Evolutionary conservation across 2,329 filamentous ascomycete genomes (phyloP).

Genomic region (Penicillium verrucosum): DNA sequence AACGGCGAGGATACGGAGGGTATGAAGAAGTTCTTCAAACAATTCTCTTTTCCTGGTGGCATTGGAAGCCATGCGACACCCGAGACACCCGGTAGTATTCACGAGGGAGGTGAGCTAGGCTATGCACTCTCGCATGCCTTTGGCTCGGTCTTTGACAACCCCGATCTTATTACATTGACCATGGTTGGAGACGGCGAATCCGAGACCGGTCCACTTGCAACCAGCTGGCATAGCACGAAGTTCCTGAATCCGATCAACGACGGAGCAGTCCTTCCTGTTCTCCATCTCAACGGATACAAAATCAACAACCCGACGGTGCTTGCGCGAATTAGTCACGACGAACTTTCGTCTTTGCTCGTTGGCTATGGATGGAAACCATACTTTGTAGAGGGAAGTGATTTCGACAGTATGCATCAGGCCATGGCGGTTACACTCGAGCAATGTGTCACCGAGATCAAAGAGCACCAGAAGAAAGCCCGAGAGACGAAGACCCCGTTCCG

Average conservation of each 20-base stretch:
- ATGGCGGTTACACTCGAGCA: conserved; percentile 75
- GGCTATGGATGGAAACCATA: conserved; percentile 79
- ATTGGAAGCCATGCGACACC: conserved; percentile 75
- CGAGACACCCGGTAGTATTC: conserved; percentile 72
- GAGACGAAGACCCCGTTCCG: conserved; percentile 67
- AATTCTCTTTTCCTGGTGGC: conserved; percentile 77
- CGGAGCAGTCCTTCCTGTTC: conserved; percentile 71
- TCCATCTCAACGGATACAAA: conserved; percentile 81
- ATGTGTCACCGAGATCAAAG: conserved; percentile 66
- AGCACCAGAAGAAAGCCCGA: conserved; percentile 68
- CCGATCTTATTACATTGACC: conserved; percentile 69
- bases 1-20: conserved; percentile 67
- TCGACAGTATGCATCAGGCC: conserved; percentile 74
- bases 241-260: conserved; percentile 77
- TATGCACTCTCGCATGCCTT: conserved; percentile 78
- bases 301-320: conserved; percentile 77
- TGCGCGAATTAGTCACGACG: conserved; percentile 69
- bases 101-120: conserved; percentile 78
- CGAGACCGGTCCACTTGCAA: conserved; percentile 76
- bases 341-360: conserved; percentile 65
- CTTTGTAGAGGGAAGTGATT: conserved; percentile 73
- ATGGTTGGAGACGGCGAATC: conserved; percentile 79
- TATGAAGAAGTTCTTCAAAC: conserved; percentile 74
- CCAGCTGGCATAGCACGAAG: conserved; percentile 78
- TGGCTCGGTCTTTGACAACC: conserved; percentile 71